Base-by-base conservation (phyloP, 768 basidiomycete species). In the Epithele typhae region DNA sequence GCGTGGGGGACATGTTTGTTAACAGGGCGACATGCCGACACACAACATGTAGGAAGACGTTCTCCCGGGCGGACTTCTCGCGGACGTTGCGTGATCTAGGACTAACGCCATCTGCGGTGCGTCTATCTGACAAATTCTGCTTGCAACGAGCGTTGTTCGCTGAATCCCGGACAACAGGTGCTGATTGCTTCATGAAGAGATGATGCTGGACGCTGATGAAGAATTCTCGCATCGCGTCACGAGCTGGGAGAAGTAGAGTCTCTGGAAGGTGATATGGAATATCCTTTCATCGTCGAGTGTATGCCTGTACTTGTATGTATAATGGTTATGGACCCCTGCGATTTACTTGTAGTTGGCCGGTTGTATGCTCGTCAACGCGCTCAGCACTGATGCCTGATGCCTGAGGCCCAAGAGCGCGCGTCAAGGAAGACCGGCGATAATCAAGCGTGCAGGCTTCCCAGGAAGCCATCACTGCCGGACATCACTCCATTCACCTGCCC, bases 51-150 rank as follows among this genome's bases (percentile, higher is more conserved):
- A 93, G 92, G 68, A 94, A 92, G 80, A 76, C 75, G 18, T 96
- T 90, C 62, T 62, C 78, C 19, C 70, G 64, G 3, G 67, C 73
- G 5, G 93, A 97, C 57, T 87, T 92, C 60, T 75, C 75, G n/a
- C 85, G 82, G 63, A 82, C 84, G 18, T 63, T 97, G 55, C 79
- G 80, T 48, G 88, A 92, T 46, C 76, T 95, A 23, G 93, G 91
- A 4, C 69, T 97, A 51, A 93, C 92, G 17, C 93, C 93, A 1
- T 93, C 91, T 44, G 92, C 93, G 42, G 92, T 92, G 35, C 40
- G 49, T 53, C 15, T 21, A 21, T 37, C 40, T 45, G 12, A 51
- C 27, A 21, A 25, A 17, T 38, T 2, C 18, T 18, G 34, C 19
- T n/a, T 27, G 17, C 22, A 17, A n/a, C n/a, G n/a, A n/a, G n/a